A percentile compares a stretch with the other conserved stretches of the same genome.
phyloP scores from a whole-genome alignment of 2,329 filamentous ascomycete species.

The Dactylella cylindrospora region DNA sequence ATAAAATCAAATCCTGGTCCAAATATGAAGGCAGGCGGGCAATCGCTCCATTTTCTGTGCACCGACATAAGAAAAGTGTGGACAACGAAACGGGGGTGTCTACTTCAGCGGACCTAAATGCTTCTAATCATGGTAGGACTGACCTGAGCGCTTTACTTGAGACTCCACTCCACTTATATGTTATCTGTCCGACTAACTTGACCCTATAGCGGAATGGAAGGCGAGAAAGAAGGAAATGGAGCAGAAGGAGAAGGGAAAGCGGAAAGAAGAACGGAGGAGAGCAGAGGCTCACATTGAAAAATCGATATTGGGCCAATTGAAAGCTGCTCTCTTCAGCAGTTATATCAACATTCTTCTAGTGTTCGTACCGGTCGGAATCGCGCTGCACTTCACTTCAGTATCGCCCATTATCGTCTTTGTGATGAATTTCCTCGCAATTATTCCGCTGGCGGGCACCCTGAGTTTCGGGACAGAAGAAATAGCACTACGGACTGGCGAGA shows the following conservation, averaged over 20 bases:
- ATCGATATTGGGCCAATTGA: conserved; percentile 66
- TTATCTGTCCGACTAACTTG: background rate
- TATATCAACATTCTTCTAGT: conserved; percentile 84
- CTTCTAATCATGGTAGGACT: conserved; percentile 12
- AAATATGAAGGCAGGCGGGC: conserved; percentile 30
- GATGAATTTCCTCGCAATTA: conserved; percentile 90
- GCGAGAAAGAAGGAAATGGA: conserved; percentile 21
- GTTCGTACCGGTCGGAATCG: conserved; percentile 77
- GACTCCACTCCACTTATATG: background rate
- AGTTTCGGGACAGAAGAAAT: conserved; percentile 90
- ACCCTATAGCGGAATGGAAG: conserved; percentile 22
- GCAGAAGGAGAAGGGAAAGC: conserved; percentile 21
- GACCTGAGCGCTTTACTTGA: too few relatives aligned
- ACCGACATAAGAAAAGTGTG: conserved; percentile 19
- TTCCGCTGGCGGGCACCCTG: conserved; percentile 82
- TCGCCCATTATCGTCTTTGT: conserved; percentile 68
- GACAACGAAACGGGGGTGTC: conserved; percentile 24
- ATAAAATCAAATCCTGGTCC: conserved; percentile 40
- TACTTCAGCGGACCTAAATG: conserved; percentile 9
- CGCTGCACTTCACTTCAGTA: conserved; percentile 63
- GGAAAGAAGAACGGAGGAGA: conserved; percentile 19
- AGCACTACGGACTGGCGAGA: conserved; percentile 77
- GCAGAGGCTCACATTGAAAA: conserved; percentile 53
- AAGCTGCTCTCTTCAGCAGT: conserved; percentile 74
- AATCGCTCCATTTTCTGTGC: conserved; percentile 30